Evolutionary conservation across 1,139 yeast species (phyloP), one percentile per base, ranked within the genome.

Genomic region (Magnusiomyces magnusii): DNA sequence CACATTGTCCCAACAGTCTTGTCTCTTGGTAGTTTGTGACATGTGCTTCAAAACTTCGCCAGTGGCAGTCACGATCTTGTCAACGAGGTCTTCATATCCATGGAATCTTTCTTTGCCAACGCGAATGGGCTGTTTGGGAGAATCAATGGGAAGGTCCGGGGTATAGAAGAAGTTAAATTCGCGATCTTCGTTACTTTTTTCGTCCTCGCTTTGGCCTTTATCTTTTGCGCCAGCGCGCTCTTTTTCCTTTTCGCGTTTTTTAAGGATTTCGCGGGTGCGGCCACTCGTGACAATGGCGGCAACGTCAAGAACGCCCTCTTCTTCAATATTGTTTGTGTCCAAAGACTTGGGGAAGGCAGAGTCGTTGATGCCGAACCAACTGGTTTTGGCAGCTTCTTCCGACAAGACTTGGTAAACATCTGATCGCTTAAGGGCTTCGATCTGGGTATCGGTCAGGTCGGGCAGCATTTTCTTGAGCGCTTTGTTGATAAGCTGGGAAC

Each of bases 51-150:
- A 74, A 0, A 83, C 76, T 39, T 76, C 74, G 60, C 83, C 83
- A 2, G 88, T 80, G 7, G 80, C 80, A 42, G 74, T 75, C 1
- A 87, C 79, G 25, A 92, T 77, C 28, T 71, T 68, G 3, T 75
- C 76, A 51, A 92, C 78, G 57, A 93, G 77, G 41, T 73, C 76
- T 55, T 80, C 82, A 39, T 87, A 76, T 0, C 97, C 97, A 68
- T 82, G 85, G 73, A 93, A 93, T 65, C 99, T 78, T 72, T 91
- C 96, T 62, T 85, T 87, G 3, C 98, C 98, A 10, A 93, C 84
- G 27, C 76, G 76, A 21, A 87, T 69, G 58, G 75, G 75, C 56
- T 80, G 76, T 1, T 87, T 85, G 13, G 80, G 71, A 13, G 74
- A 73, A 70, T 87, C 96, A 36, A 76, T 71, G 15, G 53, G 53